phyloP scores from a whole-genome alignment of 148 eudicot species.

The Pharnaceum exiguum region DNA sequence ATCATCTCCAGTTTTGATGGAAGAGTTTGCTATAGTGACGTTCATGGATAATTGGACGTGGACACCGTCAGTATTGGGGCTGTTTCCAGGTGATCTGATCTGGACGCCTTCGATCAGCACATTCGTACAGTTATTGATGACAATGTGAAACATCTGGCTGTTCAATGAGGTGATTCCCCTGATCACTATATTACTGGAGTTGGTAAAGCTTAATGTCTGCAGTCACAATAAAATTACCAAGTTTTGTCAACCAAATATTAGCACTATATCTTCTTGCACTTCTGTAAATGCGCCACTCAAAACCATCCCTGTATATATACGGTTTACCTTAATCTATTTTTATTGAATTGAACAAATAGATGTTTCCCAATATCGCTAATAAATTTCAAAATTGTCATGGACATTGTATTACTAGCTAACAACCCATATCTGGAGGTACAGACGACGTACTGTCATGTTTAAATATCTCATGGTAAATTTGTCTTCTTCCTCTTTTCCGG shows the following conservation, averaged over 20 bases:
- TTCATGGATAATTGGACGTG: constrained; percentile 11
- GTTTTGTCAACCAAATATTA: neutral
- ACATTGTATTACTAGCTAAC: too few relatives aligned
- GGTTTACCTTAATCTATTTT: too few relatives aligned
- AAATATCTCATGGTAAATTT: too few relatives aligned
- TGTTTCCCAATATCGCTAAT: too few relatives aligned
- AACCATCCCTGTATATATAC: neutral
- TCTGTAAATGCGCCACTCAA: neutral
- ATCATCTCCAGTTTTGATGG: constrained; percentile 38
- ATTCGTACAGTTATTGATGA: constrained; percentile 32
- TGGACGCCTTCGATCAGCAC: constrained; percentile 29
- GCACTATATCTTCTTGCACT: too few relatives aligned
- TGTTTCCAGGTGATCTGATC: constrained; percentile 20
- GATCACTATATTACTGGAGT: constrained; percentile 35
- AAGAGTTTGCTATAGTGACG: constrained; percentile 19
- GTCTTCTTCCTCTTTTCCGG: too few relatives aligned
- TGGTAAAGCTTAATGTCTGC: constrained; percentile 40
- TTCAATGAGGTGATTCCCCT: constrained; percentile 43
- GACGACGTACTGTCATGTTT: too few relatives aligned
- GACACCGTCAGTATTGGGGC: constrained; percentile 42
- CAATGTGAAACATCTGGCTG: constrained; percentile 58
- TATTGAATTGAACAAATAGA: too few relatives aligned
- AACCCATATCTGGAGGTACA: too few relatives aligned
- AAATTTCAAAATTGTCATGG: too few relatives aligned
- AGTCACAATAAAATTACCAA: neutral